A percentile compares a stretch with the other conserved stretches of the same genome.
phyloP scores from a whole-genome alignment of 208 protist species.

The Acanthamoeba quina region DNA sequence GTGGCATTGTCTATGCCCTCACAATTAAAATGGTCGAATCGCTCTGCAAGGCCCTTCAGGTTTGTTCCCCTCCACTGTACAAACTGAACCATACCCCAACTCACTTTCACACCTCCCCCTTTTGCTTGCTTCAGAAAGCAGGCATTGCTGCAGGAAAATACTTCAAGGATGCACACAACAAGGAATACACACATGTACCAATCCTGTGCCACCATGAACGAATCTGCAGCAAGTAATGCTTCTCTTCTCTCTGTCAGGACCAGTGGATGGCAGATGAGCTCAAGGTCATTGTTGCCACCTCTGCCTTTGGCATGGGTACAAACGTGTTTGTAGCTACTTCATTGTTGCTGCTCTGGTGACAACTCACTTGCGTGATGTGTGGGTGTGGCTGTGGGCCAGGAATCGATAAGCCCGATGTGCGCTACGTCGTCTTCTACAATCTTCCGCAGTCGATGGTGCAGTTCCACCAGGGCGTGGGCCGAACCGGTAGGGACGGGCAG shows the following conservation, averaged over 20 bases:
- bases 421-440: slow-evolving; percentile 96
- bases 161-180: background rate
- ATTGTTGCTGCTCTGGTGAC: background rate
- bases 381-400: background rate
- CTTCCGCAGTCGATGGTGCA: slow-evolving; percentile 96
- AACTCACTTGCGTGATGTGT: no score
- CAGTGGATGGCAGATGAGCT: slow-evolving; percentile 92
- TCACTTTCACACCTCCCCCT: background rate
- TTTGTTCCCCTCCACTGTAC: background rate
- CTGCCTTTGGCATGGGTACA: slow-evolving; percentile 98
- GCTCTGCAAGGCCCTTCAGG: background rate
- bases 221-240: no score
- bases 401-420: slow-evolving; percentile 97
- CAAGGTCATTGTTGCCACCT: slow-evolving; percentile 96
- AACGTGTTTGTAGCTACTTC: background rate
- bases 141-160: background rate
- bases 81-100: no score
- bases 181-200: background rate
- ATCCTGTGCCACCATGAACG: background rate
- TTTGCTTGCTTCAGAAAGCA: background rate
- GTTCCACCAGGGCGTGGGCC: slow-evolving; percentile 98
- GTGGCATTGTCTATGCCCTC: background rate
- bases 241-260: background rate
- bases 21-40: background rate
- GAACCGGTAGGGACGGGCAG: slow-evolving; percentile 42